Evolutionary conservation across 2,329 filamentous ascomycete species (phyloP).

Genomic region (Phialemonium atrogriseum): DNA sequence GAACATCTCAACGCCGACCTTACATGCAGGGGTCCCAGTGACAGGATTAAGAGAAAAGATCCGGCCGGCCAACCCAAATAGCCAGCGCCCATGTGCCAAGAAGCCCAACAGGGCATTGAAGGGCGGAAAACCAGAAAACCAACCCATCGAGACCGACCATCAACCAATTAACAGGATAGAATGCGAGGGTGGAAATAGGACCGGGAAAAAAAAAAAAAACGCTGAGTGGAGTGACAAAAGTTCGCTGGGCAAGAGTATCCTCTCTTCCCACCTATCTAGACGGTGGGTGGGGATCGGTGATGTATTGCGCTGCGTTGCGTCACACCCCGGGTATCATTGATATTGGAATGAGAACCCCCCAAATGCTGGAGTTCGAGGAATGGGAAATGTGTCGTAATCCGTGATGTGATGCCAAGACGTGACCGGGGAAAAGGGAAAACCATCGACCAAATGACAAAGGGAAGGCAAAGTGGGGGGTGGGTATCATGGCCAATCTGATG

Average conservation of each 20-base stretch:
- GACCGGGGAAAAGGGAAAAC: slow-evolving; percentile 1
- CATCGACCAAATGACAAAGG: slow-evolving; percentile 8
- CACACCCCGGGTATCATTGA: slow-evolving; percentile 17
- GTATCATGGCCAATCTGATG: not conserved
- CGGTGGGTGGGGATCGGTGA: slow-evolving; percentile 2
- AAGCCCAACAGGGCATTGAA: too few relatives aligned
- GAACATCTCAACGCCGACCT: too few relatives aligned
- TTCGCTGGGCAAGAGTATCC: not conserved
- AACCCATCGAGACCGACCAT: slow-evolving; percentile 4
- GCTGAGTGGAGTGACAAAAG: slow-evolving; percentile 12
- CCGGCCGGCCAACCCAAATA: too few relatives aligned
- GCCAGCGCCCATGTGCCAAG: too few relatives aligned
- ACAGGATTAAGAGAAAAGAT: too few relatives aligned
- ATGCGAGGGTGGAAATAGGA: not conserved
- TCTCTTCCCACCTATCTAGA: not conserved
- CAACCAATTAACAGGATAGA: too few relatives aligned
- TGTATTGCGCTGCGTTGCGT: slow-evolving; percentile 7
- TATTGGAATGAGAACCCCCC: slow-evolving; percentile 8
- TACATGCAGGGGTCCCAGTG: too few relatives aligned
- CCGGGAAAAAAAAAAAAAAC: slow-evolving; percentile 7
- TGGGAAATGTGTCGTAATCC: slow-evolving; percentile 2
- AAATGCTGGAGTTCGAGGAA: slow-evolving; percentile 6
- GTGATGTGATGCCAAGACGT: slow-evolving; percentile 7
- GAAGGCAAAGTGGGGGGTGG: not conserved
- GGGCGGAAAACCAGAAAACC: slow-evolving; percentile 4